Evolutionary conservation across 2,329 filamentous ascomycete genomes (phyloP).

Genomic region (Exophiala alcalophila): DNA sequence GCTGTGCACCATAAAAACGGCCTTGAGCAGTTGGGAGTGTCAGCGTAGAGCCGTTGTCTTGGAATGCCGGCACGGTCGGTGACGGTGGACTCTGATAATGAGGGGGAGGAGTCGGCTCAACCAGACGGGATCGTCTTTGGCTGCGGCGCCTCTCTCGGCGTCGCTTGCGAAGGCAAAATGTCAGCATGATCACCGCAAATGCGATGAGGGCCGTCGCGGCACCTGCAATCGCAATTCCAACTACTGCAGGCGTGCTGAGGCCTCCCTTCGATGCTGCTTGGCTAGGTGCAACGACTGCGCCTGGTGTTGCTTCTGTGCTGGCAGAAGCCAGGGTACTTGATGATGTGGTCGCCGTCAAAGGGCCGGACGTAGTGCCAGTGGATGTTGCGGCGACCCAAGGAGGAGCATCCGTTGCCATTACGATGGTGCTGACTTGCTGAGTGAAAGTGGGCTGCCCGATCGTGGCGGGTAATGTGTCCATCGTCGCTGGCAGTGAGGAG

Average conservation of each 20-base stretch:
- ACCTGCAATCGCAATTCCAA: constrained; percentile 58
- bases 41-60: constrained; percentile 2
- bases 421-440: constrained; percentile 25
- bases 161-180: constrained; percentile 37
- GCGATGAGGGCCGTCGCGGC: constrained; percentile 51
- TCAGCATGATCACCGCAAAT: constrained; percentile 41
- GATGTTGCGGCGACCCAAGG: constrained; percentile 15
- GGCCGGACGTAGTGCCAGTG: constrained; percentile 4
- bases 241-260: constrained; percentile 50
- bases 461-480: constrained; percentile 15
- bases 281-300: constrained; percentile 10
- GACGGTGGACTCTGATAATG: constrained; percentile 20
- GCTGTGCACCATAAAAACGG: constrained; percentile 25
- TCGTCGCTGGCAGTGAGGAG: constrained; percentile 38
- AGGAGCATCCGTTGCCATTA: constrained; percentile 18
- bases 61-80: constrained; percentile 20
- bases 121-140: constrained; percentile 38
- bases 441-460: constrained; percentile 22
- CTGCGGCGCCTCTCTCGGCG: constrained; percentile 31
- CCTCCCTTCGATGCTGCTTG: constrained; percentile 5
- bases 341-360: constrained; percentile 23
- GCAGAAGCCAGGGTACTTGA: not conserved
- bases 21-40: constrained; percentile 8
- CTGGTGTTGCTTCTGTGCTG: constrained; percentile 9
- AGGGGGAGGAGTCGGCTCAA: constrained; percentile 37